A percentile compares a stretch with the other conserved stretches of the same genome.
These are phyloP conservation scores for Marsdenia floribunda DNA, from an alignment of 257 asterid genomes.

Conservation along the genomic window DNA sequence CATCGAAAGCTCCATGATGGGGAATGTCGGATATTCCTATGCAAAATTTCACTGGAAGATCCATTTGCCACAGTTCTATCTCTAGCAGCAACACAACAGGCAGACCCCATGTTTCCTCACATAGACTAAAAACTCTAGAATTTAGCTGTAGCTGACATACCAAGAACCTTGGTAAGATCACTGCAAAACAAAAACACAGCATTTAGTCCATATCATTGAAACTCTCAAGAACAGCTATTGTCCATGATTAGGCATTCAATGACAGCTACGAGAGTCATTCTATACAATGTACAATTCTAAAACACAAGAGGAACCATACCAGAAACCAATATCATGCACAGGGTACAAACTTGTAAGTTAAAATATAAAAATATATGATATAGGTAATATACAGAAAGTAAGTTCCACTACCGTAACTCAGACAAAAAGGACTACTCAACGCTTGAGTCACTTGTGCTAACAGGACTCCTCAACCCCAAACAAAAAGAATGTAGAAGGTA, in stretches of 20 bases:
- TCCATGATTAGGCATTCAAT: too few species aligned
- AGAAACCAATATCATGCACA: neutral
- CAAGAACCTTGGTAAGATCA: slow-evolving; percentile 12
- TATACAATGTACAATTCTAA: neutral
- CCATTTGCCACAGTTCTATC: slow-evolving; percentile 59
- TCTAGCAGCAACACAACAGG: slow-evolving; percentile 91
- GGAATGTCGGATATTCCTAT: slow-evolving; percentile 67
- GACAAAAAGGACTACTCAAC: neutral
- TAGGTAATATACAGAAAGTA: neutral
- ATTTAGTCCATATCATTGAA: neutral
- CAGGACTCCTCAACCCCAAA: neutral
- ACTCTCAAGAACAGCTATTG: neutral
- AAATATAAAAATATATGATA: neutral
- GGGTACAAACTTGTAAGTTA: too few species aligned
- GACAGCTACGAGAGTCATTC: neutral
- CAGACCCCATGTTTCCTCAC: slow-evolving; percentile 85
- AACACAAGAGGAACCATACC: neutral
- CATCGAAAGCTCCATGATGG: slow-evolving; percentile 96
- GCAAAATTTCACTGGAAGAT: slow-evolving; percentile 51
- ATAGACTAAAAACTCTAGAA: slow-evolving; percentile 13
- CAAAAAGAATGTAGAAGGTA: neutral
- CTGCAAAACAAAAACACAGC: slow-evolving; percentile 4
- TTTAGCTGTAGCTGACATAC: slow-evolving; percentile 12
- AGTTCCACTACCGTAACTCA: neutral
- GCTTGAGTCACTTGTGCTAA: neutral